Percentiles rank a stretch among this genome's conserved stretches.
Conservation (phyloP, 2,329 filamentous ascomycete genomes). For the Alternaria gansuensis region DNA sequence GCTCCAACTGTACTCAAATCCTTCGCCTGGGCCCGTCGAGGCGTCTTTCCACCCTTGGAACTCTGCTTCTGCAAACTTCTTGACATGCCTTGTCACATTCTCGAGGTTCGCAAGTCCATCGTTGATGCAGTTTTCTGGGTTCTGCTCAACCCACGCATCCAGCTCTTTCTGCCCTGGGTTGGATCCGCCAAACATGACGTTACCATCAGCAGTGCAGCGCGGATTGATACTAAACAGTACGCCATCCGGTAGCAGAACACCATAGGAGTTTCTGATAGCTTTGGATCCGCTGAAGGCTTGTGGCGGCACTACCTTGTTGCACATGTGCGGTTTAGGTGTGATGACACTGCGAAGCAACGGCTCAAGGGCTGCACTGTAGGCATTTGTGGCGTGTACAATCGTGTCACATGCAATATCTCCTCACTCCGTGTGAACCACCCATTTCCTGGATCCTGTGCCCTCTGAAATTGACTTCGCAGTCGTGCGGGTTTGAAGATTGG, state of each 20-base stretch:
- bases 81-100: slow-evolving; percentile 37
- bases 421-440: slow-evolving; percentile 32
- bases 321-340: slow-evolving; percentile 44
- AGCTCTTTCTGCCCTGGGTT: slow-evolving; percentile 46
- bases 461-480: slow-evolving; percentile 23
- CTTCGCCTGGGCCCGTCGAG: slow-evolving; percentile 41
- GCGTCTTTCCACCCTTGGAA: slow-evolving; percentile 39
- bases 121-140: slow-evolving; percentile 43
- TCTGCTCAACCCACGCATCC: slow-evolving; percentile 40
- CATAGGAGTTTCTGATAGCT: slow-evolving; percentile 45
- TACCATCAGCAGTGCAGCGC: slow-evolving; percentile 42
- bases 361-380: slow-evolving; percentile 39
- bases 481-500: slow-evolving; percentile 38
- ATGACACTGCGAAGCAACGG: slow-evolving; percentile 34
- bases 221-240: slow-evolving; percentile 48
- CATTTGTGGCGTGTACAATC: slow-evolving; percentile 39
- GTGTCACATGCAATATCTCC: slow-evolving; percentile 32
- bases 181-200: slow-evolving; percentile 47
- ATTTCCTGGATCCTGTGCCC: slow-evolving; percentile 19
- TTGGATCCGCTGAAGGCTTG: slow-evolving; percentile 30
- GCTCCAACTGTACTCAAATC: slow-evolving; percentile 45
- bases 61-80: slow-evolving; percentile 35
- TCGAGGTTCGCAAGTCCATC: slow-evolving; percentile 41
- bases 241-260: slow-evolving; percentile 42
- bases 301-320: slow-evolving; percentile 37